phyloP scores from a whole-genome alignment of 225 moss, liverwort and hornwort genomes.

The Straminergon stramineum region DNA sequence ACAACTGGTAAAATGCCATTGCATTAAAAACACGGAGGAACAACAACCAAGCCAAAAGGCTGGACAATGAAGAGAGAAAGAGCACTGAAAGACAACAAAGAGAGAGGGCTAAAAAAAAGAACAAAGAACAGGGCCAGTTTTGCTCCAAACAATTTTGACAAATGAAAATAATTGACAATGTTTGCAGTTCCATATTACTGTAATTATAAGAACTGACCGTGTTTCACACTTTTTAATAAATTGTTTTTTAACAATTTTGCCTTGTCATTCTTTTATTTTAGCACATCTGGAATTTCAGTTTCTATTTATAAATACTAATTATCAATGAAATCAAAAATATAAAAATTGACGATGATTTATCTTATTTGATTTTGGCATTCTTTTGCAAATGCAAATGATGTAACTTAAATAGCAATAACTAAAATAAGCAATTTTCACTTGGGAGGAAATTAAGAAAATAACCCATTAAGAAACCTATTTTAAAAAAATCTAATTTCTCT shows the following conservation, averaged over 20 bases:
- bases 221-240: not conserved
- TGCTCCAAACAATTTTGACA: not conserved
- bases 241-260: too few relatives aligned
- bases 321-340: not conserved
- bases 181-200: rapidly evolving
- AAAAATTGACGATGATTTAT: too few relatives aligned
- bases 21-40: too few relatives aligned
- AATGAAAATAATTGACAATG: not conserved
- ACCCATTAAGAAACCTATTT: not conserved
- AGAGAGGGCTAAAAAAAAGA: too few relatives aligned
- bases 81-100: too few relatives aligned
- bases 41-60: too few relatives aligned
- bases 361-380: not conserved
- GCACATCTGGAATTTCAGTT: not conserved
- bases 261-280: not conserved
- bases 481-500: not conserved
- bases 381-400: not conserved
- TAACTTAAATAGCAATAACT: too few relatives aligned
- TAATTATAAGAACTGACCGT: too few relatives aligned
- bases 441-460: too few relatives aligned
- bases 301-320: not conserved
- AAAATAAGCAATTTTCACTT: not conserved
- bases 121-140: too few relatives aligned
- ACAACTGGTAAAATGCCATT: too few relatives aligned
- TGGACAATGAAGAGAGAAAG: too few relatives aligned